Evolutionary conservation across 2,329 filamentous ascomycete species (phyloP).

Genomic region (Emericellopsis cladophorae): DNA sequence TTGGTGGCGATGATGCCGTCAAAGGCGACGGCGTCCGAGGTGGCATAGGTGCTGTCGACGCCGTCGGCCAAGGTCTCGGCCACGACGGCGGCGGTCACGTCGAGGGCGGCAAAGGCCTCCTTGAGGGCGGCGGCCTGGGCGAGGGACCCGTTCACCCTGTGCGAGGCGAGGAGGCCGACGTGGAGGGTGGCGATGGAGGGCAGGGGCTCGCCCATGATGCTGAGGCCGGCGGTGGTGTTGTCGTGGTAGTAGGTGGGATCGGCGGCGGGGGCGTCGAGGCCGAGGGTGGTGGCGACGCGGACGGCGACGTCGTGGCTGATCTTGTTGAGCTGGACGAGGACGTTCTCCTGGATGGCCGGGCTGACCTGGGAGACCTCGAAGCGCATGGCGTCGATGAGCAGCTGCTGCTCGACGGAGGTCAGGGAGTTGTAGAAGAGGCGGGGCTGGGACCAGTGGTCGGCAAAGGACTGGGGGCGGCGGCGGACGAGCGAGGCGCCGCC

Average conservation of each 20-base stretch:
- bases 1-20: constrained; percentile 49
- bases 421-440: constrained; percentile 53
- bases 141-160: constrained; percentile 26
- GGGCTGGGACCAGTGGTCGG: constrained; percentile 51
- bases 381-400: constrained; percentile 60
- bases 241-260: constrained; percentile 56
- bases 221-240: constrained; percentile 50
- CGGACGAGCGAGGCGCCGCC: constrained; percentile 40
- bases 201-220: constrained; percentile 44
- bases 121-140: constrained; percentile 36
- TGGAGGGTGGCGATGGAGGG: constrained; percentile 48
- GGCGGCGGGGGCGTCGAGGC: constrained; percentile 41
- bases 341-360: constrained; percentile 50
- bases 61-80: constrained; percentile 41
- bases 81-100: constrained; percentile 46
- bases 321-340: constrained; percentile 55
- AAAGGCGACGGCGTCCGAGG: constrained; percentile 48
- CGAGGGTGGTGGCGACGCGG: constrained; percentile 51
- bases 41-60: constrained; percentile 52
- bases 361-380: constrained; percentile 54
- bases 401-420: constrained; percentile 48
- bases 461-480: constrained; percentile 27
- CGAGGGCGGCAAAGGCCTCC: constrained; percentile 30
- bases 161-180: constrained; percentile 47
- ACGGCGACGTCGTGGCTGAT: constrained; percentile 54